A percentile compares a stretch with the other conserved stretches of the same genome.
These are phyloP conservation scores for Lipomyces starkeyi DNA, from an alignment of 805 yeast genomes.

Conservation along the genomic window DNA sequence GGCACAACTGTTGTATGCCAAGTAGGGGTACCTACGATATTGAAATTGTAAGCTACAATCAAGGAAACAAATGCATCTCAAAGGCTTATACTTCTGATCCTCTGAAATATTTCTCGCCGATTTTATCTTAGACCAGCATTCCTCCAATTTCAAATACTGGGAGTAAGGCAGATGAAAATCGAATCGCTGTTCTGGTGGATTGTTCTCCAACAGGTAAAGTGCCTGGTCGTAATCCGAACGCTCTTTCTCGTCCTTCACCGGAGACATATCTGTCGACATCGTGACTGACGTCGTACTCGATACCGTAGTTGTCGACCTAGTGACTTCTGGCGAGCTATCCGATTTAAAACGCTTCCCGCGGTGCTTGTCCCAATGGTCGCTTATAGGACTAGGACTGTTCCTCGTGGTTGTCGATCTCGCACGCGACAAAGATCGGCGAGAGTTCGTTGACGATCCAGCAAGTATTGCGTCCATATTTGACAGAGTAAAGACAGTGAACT, in stretches of 20 bases:
- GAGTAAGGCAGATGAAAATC: not conserved
- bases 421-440: slow-evolving; percentile 4
- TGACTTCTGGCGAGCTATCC: no score
- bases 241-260: no score
- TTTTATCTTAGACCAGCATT: slow-evolving; percentile 1
- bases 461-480: not conserved
- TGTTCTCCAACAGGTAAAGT: not conserved
- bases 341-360: no score
- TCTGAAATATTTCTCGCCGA: not conserved
- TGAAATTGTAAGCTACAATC: no score
- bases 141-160: not conserved
- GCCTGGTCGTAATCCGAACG: not conserved
- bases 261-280: not conserved
- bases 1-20: not conserved
- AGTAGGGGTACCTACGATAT: not conserved
- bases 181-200: slow-evolving; percentile 3
- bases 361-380: not conserved
- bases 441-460: not conserved
- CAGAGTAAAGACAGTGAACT: not conserved
- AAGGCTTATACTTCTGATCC: not conserved
- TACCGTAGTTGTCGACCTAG: not conserved
- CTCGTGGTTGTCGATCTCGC: not conserved
- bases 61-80: no score
- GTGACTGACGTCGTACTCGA: not conserved
- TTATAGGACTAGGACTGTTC: no score